Conservation (phyloP, 2,329 filamentous ascomycete species). For the Blumeria hordei region DNA sequence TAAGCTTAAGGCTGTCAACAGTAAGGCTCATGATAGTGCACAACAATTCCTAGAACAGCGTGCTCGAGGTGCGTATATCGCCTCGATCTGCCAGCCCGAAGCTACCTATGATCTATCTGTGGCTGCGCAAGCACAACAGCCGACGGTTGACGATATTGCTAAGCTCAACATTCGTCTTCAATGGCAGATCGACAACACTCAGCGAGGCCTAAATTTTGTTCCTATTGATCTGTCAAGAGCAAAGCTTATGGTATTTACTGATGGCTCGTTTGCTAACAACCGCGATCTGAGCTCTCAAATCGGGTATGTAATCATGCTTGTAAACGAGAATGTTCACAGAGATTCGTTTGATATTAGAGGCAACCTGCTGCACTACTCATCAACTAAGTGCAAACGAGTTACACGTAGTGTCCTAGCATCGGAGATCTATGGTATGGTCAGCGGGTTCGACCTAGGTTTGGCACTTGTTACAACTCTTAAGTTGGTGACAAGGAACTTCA, state of each 20-base stretch:
- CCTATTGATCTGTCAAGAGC: background rate
- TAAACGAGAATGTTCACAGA: background rate
- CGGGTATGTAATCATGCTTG: background rate
- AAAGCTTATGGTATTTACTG: constrained; percentile 1
- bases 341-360: background rate
- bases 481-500: background rate
- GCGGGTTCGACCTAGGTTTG: constrained; percentile 1
- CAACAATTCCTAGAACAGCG: background rate
- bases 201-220: background rate
- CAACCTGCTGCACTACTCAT: constrained; percentile 1
- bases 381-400: constrained; percentile 3
- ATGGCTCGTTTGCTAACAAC: constrained; percentile 1
- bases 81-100: constrained; percentile 2
- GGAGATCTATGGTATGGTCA: constrained; percentile 3
- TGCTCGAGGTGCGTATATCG: constrained; percentile 1
- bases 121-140: background rate
- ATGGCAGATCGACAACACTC: constrained; percentile 1
- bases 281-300: constrained; percentile 1
- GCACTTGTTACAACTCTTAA: background rate
- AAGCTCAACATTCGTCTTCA: background rate
- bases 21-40: too few relatives aligned
- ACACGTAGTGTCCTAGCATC: constrained; percentile 4
- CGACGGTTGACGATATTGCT: background rate
- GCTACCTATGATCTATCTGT: constrained; percentile 2
- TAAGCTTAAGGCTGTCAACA: background rate